Percentiles rank a stretch among this genome's conserved stretches.
Conservation (phyloP, 495 filamentous ascomycete genomes). For the Tuber borchii region DNA sequence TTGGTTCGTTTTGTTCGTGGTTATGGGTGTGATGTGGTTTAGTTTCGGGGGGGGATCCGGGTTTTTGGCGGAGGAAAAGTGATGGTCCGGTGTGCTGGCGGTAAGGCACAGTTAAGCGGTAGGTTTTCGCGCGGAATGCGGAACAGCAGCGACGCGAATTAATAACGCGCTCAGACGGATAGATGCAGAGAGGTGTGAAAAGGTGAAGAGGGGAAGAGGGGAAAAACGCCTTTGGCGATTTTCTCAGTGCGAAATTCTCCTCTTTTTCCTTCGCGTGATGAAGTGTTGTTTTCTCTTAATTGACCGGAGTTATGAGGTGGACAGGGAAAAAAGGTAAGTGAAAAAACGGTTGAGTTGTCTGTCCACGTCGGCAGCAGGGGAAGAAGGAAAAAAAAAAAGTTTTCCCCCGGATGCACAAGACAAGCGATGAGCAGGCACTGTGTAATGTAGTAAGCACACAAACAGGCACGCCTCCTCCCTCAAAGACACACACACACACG, state of each 20-base stretch:
- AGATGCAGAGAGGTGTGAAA: neutral
- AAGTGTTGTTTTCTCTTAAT: slow-evolving; percentile 3
- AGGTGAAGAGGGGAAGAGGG: neutral
- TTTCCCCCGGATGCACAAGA: neutral
- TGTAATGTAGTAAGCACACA: neutral
- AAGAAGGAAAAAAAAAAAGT: neutral
- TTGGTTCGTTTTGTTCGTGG: neutral
- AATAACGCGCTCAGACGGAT: slow-evolving; percentile 5
- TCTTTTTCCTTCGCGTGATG: neutral
- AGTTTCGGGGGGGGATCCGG: neutral
- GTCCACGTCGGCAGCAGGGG: slow-evolving; percentile 5
- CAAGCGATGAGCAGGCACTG: neutral
- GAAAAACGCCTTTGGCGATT: neutral
- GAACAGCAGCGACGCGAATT: slow-evolving; percentile 2
- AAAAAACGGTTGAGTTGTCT: slow-evolving; percentile 4
- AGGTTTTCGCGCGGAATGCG: slow-evolving; percentile 2
- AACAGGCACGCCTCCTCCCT: neutral
- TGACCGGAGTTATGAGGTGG: neutral
- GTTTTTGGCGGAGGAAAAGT: slow-evolving; percentile 2
- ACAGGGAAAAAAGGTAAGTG: neutral
- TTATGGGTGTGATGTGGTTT: neutral
- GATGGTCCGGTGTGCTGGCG: slow-evolving; percentile 3
- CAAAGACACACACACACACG: neutral
- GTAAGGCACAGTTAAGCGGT: slow-evolving; percentile 4
- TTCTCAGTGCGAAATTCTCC: neutral